phyloP scores from a whole-genome alignment of 1,284 basidiomycete genomes.

The Leccinum angustisporum region DNA sequence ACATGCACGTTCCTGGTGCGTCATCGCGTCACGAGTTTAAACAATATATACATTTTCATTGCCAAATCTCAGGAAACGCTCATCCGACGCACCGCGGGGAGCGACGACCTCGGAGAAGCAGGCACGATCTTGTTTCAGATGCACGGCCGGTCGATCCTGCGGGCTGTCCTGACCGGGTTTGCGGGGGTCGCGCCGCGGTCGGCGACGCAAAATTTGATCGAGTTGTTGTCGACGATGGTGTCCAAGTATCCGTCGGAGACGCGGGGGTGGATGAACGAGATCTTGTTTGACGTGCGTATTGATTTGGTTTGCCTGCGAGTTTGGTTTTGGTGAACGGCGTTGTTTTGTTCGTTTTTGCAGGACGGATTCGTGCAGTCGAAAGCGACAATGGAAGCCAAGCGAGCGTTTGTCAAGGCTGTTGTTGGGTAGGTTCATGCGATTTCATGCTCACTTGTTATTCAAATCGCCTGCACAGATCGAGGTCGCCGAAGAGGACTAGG shows the following conservation, averaged over 20 bases:
- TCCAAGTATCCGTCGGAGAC: slow-evolving; percentile 54
- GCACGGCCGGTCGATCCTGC: slow-evolving; percentile 71
- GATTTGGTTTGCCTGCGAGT: background rate
- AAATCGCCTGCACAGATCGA: slow-evolving; percentile 37
- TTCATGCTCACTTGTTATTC: too few species aligned
- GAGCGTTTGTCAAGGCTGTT: slow-evolving; percentile 73
- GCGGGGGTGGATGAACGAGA: slow-evolving; percentile 68
- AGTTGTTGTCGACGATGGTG: slow-evolving; percentile 68
- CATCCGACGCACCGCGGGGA: slow-evolving; percentile 58
- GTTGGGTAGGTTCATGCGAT: slow-evolving; percentile 50
- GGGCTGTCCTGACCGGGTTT: slow-evolving; percentile 73
- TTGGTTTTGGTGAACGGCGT: too few species aligned
- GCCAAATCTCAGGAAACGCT: slow-evolving; percentile 49
- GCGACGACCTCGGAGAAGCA: slow-evolving; percentile 51
- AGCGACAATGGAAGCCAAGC: slow-evolving; percentile 68
- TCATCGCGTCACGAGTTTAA: slow-evolving; percentile 9
- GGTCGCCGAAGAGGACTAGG: slow-evolving; percentile 61
- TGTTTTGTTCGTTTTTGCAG: background rate
- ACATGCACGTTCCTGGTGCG: slow-evolving; percentile 81
- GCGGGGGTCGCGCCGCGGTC: slow-evolving; percentile 81
- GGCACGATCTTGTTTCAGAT: slow-evolving; percentile 51
- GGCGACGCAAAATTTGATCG: slow-evolving; percentile 80
- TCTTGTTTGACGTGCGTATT: slow-evolving; percentile 44
- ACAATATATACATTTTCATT: background rate
- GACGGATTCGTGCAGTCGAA: slow-evolving; percentile 55